These are phyloP conservation scores for Phyllosticta ampelicida DNA, from an alignment of 2,329 filamentous ascomycete genomes.

Conservation along the genomic window DNA sequence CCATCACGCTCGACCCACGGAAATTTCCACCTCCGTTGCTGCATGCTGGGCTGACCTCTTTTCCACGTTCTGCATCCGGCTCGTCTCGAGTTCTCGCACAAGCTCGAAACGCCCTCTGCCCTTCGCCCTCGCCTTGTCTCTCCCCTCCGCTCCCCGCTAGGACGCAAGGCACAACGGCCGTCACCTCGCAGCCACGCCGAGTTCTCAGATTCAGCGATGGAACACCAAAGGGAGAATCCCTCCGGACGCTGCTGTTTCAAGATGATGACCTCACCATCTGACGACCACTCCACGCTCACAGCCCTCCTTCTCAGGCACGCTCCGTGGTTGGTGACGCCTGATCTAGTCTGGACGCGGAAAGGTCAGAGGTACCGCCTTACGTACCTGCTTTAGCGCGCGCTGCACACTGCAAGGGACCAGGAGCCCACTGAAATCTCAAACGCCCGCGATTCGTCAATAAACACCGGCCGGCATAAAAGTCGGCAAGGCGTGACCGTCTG, in stretches of 20 bases:
- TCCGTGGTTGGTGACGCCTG: neutral
- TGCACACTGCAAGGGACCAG: neutral
- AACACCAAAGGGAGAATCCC: neutral
- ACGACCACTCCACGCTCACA: neutral
- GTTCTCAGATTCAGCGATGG: neutral
- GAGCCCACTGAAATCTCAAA: neutral
- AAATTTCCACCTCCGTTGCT: neutral
- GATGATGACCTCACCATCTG: neutral
- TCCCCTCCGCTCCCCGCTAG: neutral
- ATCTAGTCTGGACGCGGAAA: neutral
- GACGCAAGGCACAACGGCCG: neutral
- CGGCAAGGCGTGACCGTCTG: neutral
- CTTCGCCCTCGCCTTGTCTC: neutral
- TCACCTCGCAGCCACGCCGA: neutral
- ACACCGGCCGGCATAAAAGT: neutral
- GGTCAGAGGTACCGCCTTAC: neutral
- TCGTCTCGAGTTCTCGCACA: neutral
- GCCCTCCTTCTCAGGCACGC: too few relatives aligned
- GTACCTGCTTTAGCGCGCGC: neutral
- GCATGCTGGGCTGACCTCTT: neutral
- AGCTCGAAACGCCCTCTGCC: neutral
- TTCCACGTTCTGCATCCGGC: neutral
- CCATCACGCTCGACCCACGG: neutral
- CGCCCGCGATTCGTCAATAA: neutral
- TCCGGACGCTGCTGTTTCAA: neutral